Evolutionary conservation across 495 filamentous ascomycete genomes (phyloP).

Genomic region (Penicillium dipodomyicola): DNA sequence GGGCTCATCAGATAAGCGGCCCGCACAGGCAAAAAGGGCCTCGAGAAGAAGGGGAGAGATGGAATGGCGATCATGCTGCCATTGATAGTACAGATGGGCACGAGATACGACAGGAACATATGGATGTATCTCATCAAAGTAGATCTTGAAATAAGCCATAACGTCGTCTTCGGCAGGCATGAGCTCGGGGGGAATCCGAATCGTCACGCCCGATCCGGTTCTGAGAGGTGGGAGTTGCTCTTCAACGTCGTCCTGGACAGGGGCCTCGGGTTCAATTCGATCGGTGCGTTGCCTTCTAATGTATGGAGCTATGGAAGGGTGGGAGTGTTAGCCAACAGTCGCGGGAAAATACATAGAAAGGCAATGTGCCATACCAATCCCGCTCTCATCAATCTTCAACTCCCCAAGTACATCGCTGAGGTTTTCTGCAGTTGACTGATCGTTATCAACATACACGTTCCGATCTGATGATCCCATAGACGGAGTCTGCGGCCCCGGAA

Average conservation of each 20-base stretch:
- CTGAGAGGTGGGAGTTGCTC: slow-evolving; percentile 67
- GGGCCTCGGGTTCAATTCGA: slow-evolving; percentile 64
- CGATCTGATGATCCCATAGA: slow-evolving; percentile 44
- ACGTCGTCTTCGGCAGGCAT: slow-evolving; percentile 89
- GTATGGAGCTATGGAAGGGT: slow-evolving; percentile 65
- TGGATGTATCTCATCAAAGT: slow-evolving; percentile 88
- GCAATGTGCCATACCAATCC: slow-evolving; percentile 65
- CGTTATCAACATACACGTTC: slow-evolving; percentile 46
- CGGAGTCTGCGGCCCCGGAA: slow-evolving; percentile 53
- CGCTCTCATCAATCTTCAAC: slow-evolving; percentile 81
- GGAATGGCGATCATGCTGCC: slow-evolving; percentile 77
- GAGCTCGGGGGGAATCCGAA: slow-evolving; percentile 88
- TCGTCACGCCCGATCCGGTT: slow-evolving; percentile 65
- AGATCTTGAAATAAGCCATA: slow-evolving; percentile 85
- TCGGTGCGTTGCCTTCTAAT: slow-evolving; percentile 72
- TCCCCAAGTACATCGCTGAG: slow-evolving; percentile 81
- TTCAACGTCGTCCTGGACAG: slow-evolving; percentile 72
- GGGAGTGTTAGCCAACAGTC: slow-evolving; percentile 15
- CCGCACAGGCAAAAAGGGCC: slow-evolving; percentile 92
- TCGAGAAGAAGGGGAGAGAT: slow-evolving; percentile 93
- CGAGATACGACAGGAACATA: slow-evolving; percentile 95
- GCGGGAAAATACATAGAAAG: slow-evolving; percentile 12
- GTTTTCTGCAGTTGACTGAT: slow-evolving; percentile 66
- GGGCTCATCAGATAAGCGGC: slow-evolving; percentile 77
- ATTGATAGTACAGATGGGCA: slow-evolving; percentile 82